Base-by-base conservation (phyloP, 345 rosid species). In the Euphorbia lathyris region DNA sequence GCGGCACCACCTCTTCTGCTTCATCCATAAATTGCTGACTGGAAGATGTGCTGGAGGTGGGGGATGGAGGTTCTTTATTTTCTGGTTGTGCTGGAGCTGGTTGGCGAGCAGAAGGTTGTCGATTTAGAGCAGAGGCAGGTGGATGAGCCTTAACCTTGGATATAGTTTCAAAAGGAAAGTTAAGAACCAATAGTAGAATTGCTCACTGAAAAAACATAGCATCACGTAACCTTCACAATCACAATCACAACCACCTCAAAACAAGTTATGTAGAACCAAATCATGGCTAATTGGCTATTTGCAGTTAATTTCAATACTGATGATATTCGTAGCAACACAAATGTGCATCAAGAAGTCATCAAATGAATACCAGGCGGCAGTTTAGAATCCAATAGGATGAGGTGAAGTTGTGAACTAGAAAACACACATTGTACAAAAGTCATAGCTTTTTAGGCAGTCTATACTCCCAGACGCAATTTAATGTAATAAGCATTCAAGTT, bases 1-100 rank as follows among this genome's bases (percentile, higher is more conserved):
- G 61, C 11, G 84, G 79, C 64, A 72, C 85, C 16, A 67, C 77
- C 74, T 79, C 90, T 71, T 67, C 78, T 17, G 76, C 73, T 9
- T 71, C 82, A 30, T 87, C 85, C 70, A 65, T 71, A 27, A 78
- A 90, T 67, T 79, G 81, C 70, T 86, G 90, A 77, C 87, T 88
- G 16, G 96, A 88, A 23, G 96, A 86, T 52, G 85, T 83, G 75
- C 93, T 87, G 38, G 97, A 90, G 17, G 85, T 40, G 38, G 90
- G 84, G 55, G 91, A 88, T 69, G 84, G 77, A 20, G 84, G 84
- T 79, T 86, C 92, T 78, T 88, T 93, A 0, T 71, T 3, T 72
- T 78, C 86, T 22, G 79, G 79, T 45, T 12, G 85, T 55, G 69
- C 42, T 30, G 50, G 65, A 22, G 79, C 42, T 59, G 82, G 80